A percentile compares a stretch with the other conserved stretches of the same genome.
Evolutionary conservation across 495 filamentous ascomycete genomes (phyloP).

Genomic region (Tuber aestivum): DNA sequence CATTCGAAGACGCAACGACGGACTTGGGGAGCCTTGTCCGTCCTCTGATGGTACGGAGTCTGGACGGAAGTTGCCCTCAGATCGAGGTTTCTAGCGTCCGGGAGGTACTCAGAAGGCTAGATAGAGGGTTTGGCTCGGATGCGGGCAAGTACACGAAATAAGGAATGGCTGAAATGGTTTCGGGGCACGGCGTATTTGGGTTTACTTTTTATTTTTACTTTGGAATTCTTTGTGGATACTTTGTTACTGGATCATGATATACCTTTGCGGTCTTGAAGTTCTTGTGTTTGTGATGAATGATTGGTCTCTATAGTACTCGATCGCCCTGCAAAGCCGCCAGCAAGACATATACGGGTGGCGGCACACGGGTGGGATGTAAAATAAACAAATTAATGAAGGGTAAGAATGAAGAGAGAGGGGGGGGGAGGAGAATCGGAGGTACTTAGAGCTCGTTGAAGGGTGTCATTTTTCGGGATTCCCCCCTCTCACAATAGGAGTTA

Average conservation of each 20-base stretch:
- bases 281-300: neutral
- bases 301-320: no score
- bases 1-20: conserved; percentile 68
- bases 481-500: neutral
- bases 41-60: conserved; percentile 55
- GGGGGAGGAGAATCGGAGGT: neutral
- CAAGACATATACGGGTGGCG: neutral
- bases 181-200: neutral
- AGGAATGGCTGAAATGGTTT: neutral
- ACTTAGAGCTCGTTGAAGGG: neutral
- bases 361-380: neutral
- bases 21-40: conserved; percentile 71
- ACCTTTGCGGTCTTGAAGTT: neutral
- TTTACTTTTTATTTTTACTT: neutral
- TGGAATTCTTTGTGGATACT: neutral
- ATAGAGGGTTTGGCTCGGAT: conserved; percentile 63
- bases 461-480: neutral
- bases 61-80: conserved; percentile 53
- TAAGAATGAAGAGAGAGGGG: neutral
- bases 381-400: neutral
- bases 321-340: neutral
- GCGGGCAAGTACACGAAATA: conserved; percentile 6
- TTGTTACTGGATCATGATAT: neutral
- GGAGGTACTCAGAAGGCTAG: conserved; percentile 75
- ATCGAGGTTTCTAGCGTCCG: conserved; percentile 83